Conservation (phyloP, 371 early-diverging fungal genomes). For the Chytridiales sp. region DNA sequence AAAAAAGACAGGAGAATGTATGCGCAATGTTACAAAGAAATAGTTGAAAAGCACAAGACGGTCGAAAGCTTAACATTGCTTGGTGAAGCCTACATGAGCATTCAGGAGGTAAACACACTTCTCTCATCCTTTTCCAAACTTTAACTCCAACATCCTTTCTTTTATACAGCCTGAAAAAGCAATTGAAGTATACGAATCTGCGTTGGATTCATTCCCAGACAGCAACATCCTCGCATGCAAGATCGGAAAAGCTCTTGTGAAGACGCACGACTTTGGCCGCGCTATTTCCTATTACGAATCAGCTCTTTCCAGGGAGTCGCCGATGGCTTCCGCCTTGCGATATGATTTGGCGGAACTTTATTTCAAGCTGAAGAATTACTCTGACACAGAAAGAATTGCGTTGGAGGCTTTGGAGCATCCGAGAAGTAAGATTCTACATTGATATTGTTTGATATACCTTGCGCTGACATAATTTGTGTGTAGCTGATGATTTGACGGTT, state of each 20-base stretch:
- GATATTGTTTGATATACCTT: background rate
- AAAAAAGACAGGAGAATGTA: conserved; percentile 46
- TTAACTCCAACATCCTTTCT: background rate
- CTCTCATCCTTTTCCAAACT: background rate
- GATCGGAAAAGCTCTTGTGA: conserved; percentile 45
- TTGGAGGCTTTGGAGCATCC: conserved; percentile 37
- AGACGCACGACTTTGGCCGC: conserved; percentile 45
- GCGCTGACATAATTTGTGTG: too few species aligned
- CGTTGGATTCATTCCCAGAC: conserved; percentile 38
- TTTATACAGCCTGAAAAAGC: conserved; percentile 45
- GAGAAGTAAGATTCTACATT: conserved; percentile 11
- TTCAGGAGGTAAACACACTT: conserved; percentile 39
- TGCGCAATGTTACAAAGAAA: conserved; percentile 46
- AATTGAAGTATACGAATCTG: conserved; percentile 47
- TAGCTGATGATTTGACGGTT: conserved; percentile 27
- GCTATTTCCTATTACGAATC: conserved; percentile 49
- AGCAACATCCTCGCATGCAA: conserved; percentile 36
- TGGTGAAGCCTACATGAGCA: conserved; percentile 53
- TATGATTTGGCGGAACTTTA: conserved; percentile 45
- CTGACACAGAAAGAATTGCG: conserved; percentile 39
- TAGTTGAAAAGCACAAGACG: conserved; percentile 42
- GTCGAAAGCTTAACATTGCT: conserved; percentile 44
- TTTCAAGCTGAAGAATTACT: conserved; percentile 36
- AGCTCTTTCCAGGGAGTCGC: conserved; percentile 35
- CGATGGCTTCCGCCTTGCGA: conserved; percentile 25